Evolutionary conservation across 306 rosid genomes (phyloP), one percentile per base, ranked within the genome.

Genomic region (Senna tora): DNA sequence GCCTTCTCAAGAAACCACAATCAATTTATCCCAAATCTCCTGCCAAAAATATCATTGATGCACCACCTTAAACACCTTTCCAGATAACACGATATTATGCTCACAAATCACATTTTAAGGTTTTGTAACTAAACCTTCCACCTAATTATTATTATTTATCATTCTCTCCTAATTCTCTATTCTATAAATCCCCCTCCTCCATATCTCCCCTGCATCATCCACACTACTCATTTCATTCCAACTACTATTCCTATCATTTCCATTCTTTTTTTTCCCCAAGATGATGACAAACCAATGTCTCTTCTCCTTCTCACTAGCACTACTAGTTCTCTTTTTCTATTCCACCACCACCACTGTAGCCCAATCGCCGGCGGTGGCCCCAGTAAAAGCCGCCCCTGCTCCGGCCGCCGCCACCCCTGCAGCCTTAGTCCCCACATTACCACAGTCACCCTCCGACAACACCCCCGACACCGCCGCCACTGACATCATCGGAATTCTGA

Each of bases 401-500:
- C 0, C 70, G 12, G 69, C 81, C 0, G 67, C 81, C 0, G 76
- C 76, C 0, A 4, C 86, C 4, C 81, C 81, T 2, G 74, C 74
- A 19, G 83, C 83, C 16, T 67, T 83, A 64, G 87, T 79, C 13
- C 87, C 87, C 0, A 34, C 79, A 10, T 55, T 83, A 9, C 87
- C 87, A 17, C 25, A 67, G 3, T 38, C 84, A 53, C 87, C 86
- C 0, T 65, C 71, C 50, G 87, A 79, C n/a, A 9, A 43, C 63
- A 46, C 73, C 6, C 84, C 87, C 0, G 84, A 83, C 76, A 75
- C 81, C 1, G 0, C 78, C n/a, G 8, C 89, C 0, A 74, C 77
- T 0, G 87, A 87, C 28, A 72, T 87, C 13, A 64, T 80, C 9
- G 87, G 84, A 55, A 78, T 90, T 54, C 63, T 90, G 0, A 80